phyloP scores from a whole-genome alignment of 345 rosid species.

The Raphanus sativus region DNA sequence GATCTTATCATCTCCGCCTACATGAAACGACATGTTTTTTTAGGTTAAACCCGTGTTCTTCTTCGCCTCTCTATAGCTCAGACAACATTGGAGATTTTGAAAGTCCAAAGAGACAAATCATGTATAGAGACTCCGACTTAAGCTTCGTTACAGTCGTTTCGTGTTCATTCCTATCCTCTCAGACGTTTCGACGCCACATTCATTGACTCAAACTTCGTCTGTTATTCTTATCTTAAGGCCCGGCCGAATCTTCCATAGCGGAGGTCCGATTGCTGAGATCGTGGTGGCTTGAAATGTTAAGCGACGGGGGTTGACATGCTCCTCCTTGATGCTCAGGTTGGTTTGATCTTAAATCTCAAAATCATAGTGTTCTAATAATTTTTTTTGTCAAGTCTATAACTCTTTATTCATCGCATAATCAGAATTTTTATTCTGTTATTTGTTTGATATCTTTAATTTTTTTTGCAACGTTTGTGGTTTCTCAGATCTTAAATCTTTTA shows the following conservation, averaged over 20 bases:
- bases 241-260: not conserved
- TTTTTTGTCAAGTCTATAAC: not conserved
- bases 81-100: no score
- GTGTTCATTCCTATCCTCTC: not conserved
- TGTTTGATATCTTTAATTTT: not conserved
- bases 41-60: no score
- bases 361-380: not conserved
- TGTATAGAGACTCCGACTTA: no score
- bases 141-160: not conserved
- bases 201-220: not conserved
- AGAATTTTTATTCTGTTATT: not conserved
- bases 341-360: no score
- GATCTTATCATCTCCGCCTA: no score
- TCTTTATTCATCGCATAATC: not conserved
- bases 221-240: not conserved
- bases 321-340: not conserved
- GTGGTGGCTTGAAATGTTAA: not conserved
- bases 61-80: no score
- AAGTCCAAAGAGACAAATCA: no score
- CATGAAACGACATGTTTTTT: no score
- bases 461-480: not conserved
- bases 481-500: not conserved
- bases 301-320: not conserved
- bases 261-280: not conserved
- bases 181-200: not conserved